Percentiles rank a stretch among this genome's conserved stretches.
phyloP scores from a whole-genome alignment of 1,139 yeast genomes.

The Magnusiomyces tetraspermus region DNA sequence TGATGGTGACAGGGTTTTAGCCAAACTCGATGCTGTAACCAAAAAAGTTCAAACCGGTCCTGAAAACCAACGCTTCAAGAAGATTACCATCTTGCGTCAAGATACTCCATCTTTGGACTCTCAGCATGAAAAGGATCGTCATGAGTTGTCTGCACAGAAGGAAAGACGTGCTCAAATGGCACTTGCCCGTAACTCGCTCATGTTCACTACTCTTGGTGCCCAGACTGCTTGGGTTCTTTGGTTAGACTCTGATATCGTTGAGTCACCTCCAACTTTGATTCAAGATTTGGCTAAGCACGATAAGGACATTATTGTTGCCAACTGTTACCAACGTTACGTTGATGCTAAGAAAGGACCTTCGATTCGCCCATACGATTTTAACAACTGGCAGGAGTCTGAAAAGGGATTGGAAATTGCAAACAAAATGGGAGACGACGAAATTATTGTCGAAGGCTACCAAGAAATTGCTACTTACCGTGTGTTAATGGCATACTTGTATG shows the following conservation, averaged over 20 bases:
- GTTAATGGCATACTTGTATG: slow-evolving; percentile 86
- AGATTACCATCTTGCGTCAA: slow-evolving; percentile 81
- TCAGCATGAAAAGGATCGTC: slow-evolving; percentile 64
- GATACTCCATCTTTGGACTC: slow-evolving; percentile 64
- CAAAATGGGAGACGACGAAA: slow-evolving; percentile 72
- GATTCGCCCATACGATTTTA: slow-evolving; percentile 88
- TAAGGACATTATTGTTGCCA: slow-evolving; percentile 81
- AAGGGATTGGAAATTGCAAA: slow-evolving; percentile 70
- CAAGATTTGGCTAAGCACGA: slow-evolving; percentile 85
- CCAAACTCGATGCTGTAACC: slow-evolving; percentile 60
- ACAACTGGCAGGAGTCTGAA: slow-evolving; percentile 93
- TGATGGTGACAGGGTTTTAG: slow-evolving; percentile 73
- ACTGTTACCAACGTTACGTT: slow-evolving; percentile 74
- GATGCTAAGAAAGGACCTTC: slow-evolving; percentile 46
- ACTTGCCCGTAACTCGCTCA: slow-evolving; percentile 79
- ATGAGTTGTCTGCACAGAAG: slow-evolving; percentile 61
- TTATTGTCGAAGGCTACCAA: slow-evolving; percentile 79
- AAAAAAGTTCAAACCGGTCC: slow-evolving; percentile 54
- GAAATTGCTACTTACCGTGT: slow-evolving; percentile 92
- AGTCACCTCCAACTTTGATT: slow-evolving; percentile 68
- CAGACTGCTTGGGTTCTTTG: slow-evolving; percentile 90
- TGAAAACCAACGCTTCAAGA: slow-evolving; percentile 54
- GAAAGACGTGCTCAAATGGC: slow-evolving; percentile 88
- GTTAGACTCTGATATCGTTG: slow-evolving; percentile 91
- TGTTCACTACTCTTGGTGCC: slow-evolving; percentile 84